These are phyloP conservation scores for Pseudopithomyces chartarum DNA, from an alignment of 2,329 filamentous ascomycete species.

Conservation along the genomic window DNA sequence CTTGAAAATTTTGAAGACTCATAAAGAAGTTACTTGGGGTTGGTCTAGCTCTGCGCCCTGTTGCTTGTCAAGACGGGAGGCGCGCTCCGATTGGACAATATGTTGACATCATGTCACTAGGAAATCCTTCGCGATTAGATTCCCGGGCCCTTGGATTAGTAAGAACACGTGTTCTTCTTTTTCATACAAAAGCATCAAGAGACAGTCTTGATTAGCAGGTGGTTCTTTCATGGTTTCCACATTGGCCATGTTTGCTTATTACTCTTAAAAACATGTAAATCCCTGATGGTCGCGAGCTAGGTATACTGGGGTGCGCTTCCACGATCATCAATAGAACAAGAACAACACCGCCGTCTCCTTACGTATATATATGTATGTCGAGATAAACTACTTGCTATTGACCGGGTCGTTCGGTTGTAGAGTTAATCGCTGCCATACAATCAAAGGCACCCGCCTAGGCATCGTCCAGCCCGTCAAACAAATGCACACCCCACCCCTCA, in stretches of 20 bases:
- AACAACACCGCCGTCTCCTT: too few species aligned
- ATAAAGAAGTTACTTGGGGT: not conserved
- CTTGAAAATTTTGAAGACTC: not conserved
- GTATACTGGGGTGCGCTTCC: too few species aligned
- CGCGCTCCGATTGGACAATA: not conserved
- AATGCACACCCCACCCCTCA: constrained; percentile 46
- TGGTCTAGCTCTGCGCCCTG: constrained; percentile 1
- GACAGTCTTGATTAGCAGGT: too few species aligned
- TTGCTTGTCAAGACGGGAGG: not conserved
- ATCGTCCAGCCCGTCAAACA: constrained; percentile 51
- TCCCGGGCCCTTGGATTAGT: too few species aligned
- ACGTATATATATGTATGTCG: too few species aligned
- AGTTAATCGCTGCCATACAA: not conserved
- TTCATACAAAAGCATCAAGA: too few species aligned
- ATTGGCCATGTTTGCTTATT: too few species aligned
- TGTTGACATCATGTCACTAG: not conserved
- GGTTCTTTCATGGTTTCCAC: too few species aligned
- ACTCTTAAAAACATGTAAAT: too few species aligned
- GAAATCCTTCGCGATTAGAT: not conserved
- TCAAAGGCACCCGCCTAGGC: not conserved
- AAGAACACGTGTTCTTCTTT: too few species aligned
- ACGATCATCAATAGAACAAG: too few species aligned
- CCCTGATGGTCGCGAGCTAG: too few species aligned
- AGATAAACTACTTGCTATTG: not conserved
- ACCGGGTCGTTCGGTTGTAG: not conserved